These are phyloP conservation scores for Colletotrichum costaricense DNA, from an alignment of 2,329 filamentous ascomycete genomes.

Conservation along the genomic window DNA sequence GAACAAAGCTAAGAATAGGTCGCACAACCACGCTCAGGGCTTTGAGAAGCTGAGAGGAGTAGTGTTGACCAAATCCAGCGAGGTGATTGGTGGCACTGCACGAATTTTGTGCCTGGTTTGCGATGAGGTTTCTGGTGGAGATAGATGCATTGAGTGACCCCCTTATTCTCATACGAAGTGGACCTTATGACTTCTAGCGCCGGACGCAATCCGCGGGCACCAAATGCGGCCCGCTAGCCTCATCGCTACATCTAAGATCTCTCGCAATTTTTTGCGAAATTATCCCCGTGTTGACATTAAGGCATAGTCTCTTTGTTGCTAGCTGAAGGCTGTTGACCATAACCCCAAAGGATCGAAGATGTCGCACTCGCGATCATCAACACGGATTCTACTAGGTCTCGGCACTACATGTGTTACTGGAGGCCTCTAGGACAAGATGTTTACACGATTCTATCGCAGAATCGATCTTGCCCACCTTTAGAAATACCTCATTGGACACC, in stretches of 20 bases:
- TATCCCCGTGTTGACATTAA: neutral
- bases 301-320: neutral
- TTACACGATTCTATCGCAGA: too few species aligned
- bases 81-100: neutral
- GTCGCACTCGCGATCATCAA: too few species aligned
- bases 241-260: neutral
- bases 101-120: neutral
- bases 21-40: neutral
- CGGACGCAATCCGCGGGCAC: neutral
- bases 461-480: too few species aligned
- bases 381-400: too few species aligned
- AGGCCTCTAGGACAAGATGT: too few species aligned
- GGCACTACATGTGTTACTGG: too few species aligned
- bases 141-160: neutral
- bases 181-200: neutral
- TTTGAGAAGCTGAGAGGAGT: neutral
- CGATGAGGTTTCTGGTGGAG: neutral
- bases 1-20: neutral
- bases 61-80: neutral
- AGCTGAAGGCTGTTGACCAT: neutral
- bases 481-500: too few species aligned
- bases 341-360: neutral
- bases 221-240: conserved; percentile 5
- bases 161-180: neutral
- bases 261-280: neutral